Base-by-base conservation (phyloP, 768 basidiomycete species). In the Russula virescens region DNA sequence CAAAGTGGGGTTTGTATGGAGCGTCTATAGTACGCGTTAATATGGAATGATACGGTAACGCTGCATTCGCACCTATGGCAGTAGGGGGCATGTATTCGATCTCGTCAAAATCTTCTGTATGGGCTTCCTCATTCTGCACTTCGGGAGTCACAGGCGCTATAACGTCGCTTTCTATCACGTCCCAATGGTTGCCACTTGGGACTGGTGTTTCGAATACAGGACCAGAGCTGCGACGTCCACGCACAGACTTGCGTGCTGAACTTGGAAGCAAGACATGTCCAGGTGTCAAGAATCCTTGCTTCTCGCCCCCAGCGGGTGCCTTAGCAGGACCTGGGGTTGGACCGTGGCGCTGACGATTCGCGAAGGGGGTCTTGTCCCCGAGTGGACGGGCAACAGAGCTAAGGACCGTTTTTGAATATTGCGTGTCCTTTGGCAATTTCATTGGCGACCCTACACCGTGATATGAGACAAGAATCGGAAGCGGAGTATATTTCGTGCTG, bases 291-390 rank as follows among this genome's bases (percentile, higher is more conserved):
- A 74, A 72, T 38, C 66, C 75, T 26, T 71, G 71, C 66, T 67
- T 50, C 65, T 65, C 55, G 66, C 68, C 55, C 66, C 72, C 42
- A 66, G 72, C 54, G 68, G 75, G n/a, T 58, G 77, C 61, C 25
- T 66, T 68, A 8, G 67, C 61, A n/a, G 71, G 71, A 55, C 61
- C 75, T 63, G 48, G 75, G 61, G 54, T 76, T 65, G 61, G 49
- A 10, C 47, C 66, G 6, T 52, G 77, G 25, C 74, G 78, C 56
- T 76, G 75, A 63, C 87, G 85, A 70, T 90, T 91, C 3, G 84
- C 83, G 66, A 86, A 85, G 1, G 89, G 89, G 1, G 89, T 91
- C 73, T 88, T 91, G 75, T 91, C 89, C 26, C 78, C 79, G 9
- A 91, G 76, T 1, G 87, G 85, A 14, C 83, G 81, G 6, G 72